phyloP scores from a whole-genome alignment of 2,329 filamentous ascomycete genomes.

The Macrophomina pseudophaseolina region DNA sequence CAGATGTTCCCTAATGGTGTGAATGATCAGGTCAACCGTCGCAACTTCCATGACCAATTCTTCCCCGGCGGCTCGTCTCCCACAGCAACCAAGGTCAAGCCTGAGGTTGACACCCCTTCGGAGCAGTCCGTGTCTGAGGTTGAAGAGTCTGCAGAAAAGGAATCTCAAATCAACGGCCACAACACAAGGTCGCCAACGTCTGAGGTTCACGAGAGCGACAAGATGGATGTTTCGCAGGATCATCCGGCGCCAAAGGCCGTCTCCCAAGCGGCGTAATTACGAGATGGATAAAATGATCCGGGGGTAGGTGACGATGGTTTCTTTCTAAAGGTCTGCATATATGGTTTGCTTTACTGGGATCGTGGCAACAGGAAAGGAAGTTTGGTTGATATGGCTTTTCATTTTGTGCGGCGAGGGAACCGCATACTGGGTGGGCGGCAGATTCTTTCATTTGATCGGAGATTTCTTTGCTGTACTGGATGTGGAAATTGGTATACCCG shows the following conservation, averaged over 20 bases:
- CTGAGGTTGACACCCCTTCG: constrained; percentile 14
- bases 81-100: constrained; percentile 17
- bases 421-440: constrained; percentile 14
- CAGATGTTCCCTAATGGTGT: constrained; percentile 46
- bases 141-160: not conserved
- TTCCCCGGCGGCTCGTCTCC: constrained; percentile 21
- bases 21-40: constrained; percentile 31
- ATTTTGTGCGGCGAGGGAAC: not conserved
- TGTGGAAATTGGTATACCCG: constrained; percentile 20
- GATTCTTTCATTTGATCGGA: constrained; percentile 5
- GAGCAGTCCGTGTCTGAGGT: constrained; percentile 18
- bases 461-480: not conserved
- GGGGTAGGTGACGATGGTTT: not conserved
- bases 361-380: not conserved
- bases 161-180: constrained; percentile 2
- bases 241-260: not conserved
- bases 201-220: constrained; percentile 1
- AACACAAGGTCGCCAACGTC: not conserved
- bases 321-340: constrained; percentile 4
- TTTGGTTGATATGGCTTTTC: not conserved
- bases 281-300: constrained; percentile 9
- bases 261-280: constrained; percentile 12
- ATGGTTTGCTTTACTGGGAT: not conserved
- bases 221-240: constrained; percentile 18
- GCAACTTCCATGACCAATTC: constrained; percentile 27